Conservation (phyloP, 2,329 filamentous ascomycete genomes). For the Nothophoma quercina region DNA sequence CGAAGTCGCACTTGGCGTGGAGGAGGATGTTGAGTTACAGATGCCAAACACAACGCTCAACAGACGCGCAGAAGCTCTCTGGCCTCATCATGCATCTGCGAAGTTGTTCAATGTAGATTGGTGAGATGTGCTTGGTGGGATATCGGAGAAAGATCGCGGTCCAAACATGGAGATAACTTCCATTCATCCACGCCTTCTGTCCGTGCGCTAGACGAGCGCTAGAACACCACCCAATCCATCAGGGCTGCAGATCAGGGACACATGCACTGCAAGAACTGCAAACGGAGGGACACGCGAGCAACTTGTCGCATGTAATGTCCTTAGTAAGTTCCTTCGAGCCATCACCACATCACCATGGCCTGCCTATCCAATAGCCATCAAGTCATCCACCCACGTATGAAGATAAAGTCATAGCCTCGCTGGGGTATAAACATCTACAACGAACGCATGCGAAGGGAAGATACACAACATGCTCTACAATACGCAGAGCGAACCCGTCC, state of each 20-base stretch:
- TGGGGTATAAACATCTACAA: constrained; percentile 21
- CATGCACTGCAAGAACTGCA: not conserved
- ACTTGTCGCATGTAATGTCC: constrained; percentile 6
- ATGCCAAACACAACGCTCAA: not conserved
- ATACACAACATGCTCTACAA: constrained; percentile 13
- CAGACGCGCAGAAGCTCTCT: not conserved
- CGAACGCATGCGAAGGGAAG: constrained; percentile 16
- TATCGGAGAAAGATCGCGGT: not conserved
- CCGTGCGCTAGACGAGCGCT: constrained; percentile 13
- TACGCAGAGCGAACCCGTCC: not conserved
- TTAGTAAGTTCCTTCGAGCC: constrained; percentile 9
- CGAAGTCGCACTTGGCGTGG: constrained; percentile 16
- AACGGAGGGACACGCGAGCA: constrained; percentile 8
- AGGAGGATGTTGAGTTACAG: constrained; percentile 1
- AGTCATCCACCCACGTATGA: constrained; percentile 8
- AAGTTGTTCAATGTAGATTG: too few relatives aligned
- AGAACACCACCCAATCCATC: not conserved
- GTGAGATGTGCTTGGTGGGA: too few relatives aligned
- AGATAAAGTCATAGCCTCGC: constrained; percentile 13
- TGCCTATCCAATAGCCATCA: constrained; percentile 14
- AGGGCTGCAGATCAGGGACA: constrained; percentile 14
- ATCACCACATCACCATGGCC: constrained; percentile 2
- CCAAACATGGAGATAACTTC: not conserved
- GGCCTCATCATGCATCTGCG: too few relatives aligned
- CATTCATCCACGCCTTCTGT: not conserved